These are phyloP conservation scores for Fusarium sp. DNA, from an alignment of 2,329 filamentous ascomycete species.

Conservation along the genomic window DNA sequence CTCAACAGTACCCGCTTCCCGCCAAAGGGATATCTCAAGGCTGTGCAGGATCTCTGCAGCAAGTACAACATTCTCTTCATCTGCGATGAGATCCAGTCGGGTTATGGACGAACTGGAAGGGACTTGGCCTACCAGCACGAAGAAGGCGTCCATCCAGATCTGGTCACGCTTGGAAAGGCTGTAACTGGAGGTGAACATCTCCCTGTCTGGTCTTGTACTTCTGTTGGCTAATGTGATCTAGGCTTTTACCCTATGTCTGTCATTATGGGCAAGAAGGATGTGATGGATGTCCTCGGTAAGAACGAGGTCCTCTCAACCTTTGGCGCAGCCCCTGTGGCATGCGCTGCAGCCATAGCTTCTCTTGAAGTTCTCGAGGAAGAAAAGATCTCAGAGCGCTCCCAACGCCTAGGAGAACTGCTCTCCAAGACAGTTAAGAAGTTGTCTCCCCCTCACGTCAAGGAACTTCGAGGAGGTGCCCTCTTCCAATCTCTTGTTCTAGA, in stretches of 20 bases:
- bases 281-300: neutral
- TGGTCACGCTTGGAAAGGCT: conserved; percentile 91
- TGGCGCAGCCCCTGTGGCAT: neutral
- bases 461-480: conserved; percentile 8
- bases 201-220: too few relatives aligned
- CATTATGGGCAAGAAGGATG: conserved; percentile 7
- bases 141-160: conserved; percentile 86
- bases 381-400: conserved; percentile 1
- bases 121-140: conserved; percentile 88
- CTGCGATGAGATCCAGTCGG: conserved; percentile 98
- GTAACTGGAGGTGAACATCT: conserved; percentile 79
- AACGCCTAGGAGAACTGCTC: conserved; percentile 11
- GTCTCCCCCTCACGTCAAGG: conserved; percentile 1
- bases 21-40: conserved; percentile 71
- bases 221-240: neutral
- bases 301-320: conserved; percentile 13
- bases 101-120: conserved; percentile 90
- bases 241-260: conserved; percentile 18
- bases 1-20: conserved; percentile 12
- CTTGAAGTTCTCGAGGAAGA: conserved; percentile 8
- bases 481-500: conserved; percentile 21
- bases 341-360: conserved; percentile 6
- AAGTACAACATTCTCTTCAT: conserved; percentile 97
- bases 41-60: conserved; percentile 86
- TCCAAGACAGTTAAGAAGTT: neutral